Conservation (phyloP, 2,329 filamentous ascomycete genomes). For the Exophiala dermatitidis region DNA sequence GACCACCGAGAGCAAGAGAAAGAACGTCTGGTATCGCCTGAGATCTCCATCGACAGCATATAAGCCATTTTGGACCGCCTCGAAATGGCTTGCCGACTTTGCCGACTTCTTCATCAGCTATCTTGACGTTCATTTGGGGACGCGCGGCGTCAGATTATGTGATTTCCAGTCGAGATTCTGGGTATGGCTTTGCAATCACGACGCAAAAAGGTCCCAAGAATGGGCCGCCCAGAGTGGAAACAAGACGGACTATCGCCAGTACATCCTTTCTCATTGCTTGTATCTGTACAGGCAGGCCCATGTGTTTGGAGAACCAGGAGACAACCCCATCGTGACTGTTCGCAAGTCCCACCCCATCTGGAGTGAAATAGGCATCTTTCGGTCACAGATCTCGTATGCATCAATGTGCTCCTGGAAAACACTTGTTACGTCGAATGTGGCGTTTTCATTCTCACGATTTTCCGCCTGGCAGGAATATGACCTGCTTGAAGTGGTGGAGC, state of each 20-base stretch:
- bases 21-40: conserved; percentile 58
- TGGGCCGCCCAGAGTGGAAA: conserved; percentile 49
- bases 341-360: conserved; percentile 44
- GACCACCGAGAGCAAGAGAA: conserved; percentile 27
- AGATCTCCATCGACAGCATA: conserved; percentile 54
- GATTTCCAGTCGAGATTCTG: conserved; percentile 55
- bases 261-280: conserved; percentile 52
- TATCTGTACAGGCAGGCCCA: conserved; percentile 61
- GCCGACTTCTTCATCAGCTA: conserved; percentile 68
- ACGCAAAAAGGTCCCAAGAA: conserved; percentile 34
- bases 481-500: conserved; percentile 35
- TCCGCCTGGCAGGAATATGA: conserved; percentile 44
- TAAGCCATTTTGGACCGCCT: conserved; percentile 52
- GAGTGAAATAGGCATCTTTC: conserved; percentile 43
- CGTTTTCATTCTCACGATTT: conserved; percentile 49
- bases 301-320: conserved; percentile 40
- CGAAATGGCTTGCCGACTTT: conserved; percentile 64
- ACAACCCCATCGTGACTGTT: background rate
- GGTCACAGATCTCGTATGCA: conserved; percentile 29
- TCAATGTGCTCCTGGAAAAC: conserved; percentile 40
- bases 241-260: conserved; percentile 55
- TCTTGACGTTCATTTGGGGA: conserved; percentile 31
- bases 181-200: conserved; percentile 47
- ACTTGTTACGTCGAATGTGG: conserved; percentile 63
- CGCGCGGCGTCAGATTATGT: conserved; percentile 41